phyloP scores from a whole-genome alignment of 176 grass and related monocot genomes.

The Bonia amplexicaulis region DNA sequence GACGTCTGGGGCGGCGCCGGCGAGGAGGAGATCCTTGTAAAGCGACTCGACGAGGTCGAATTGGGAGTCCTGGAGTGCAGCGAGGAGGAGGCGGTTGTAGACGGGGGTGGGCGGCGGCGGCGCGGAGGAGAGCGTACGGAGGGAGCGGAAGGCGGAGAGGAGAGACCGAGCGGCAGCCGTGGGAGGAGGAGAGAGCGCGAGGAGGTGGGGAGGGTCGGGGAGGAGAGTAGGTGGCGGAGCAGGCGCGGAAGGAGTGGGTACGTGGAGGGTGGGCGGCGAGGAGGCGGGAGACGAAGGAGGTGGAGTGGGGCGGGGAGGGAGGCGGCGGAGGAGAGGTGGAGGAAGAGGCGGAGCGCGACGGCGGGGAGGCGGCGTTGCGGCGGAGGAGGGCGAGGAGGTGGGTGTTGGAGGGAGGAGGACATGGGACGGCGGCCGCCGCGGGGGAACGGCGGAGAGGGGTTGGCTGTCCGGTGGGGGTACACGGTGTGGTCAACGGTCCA shows the following conservation, averaged over 20 bases:
- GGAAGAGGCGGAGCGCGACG: constrained; percentile 58
- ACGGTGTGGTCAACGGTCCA: neutral
- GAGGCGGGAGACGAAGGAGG: constrained; percentile 45
- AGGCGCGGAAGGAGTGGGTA: constrained; percentile 45
- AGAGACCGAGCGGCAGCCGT: constrained; percentile 35
- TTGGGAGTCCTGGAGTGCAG: constrained; percentile 46
- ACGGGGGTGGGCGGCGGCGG: constrained; percentile 49
- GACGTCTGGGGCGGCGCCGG: constrained; percentile 58
- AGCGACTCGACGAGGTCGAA: constrained; percentile 66
- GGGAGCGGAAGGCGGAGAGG: constrained; percentile 60
- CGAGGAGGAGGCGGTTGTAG: constrained; percentile 69
- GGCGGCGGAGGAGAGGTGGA: constrained; percentile 52
- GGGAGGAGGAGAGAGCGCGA: constrained; percentile 21
- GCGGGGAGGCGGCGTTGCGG: constrained; percentile 48
- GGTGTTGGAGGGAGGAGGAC: constrained; percentile 48
- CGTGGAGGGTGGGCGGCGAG: constrained; percentile 38
- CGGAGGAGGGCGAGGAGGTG: constrained; percentile 46
- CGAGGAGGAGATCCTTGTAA: constrained; percentile 78
- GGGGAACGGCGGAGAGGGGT: neutral
- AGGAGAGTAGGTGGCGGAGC: constrained; percentile 42
- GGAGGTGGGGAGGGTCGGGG: constrained; percentile 42
- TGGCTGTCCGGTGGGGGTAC: constrained; percentile 13
- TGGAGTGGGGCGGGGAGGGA: constrained; percentile 17
- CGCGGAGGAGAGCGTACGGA: constrained; percentile 54
- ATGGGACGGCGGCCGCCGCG: constrained; percentile 48